These are phyloP conservation scores for Hygrophorus pudorinus DNA, from an alignment of 768 basidiomycete genomes.

Conservation along the genomic window DNA sequence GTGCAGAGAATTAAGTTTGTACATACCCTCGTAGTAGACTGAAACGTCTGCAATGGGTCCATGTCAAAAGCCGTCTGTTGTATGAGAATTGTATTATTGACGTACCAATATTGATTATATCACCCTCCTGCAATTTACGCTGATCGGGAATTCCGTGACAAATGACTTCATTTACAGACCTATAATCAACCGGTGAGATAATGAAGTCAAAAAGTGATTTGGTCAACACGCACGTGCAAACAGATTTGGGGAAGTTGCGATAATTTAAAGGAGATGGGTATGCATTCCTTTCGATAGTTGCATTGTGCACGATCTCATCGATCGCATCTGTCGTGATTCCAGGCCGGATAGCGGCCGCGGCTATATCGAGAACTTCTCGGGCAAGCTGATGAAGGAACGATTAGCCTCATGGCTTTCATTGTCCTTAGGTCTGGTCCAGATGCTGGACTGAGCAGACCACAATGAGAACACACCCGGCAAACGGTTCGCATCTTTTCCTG, in stretches of 20 bases:
- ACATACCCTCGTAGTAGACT: conserved; percentile 64
- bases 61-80: conserved; percentile 6
- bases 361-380: conserved; percentile 88
- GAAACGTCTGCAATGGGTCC: conserved; percentile 49
- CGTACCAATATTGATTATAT: conserved; percentile 90
- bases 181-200: conserved; percentile 17
- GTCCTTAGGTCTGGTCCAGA: neutral
- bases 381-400: conserved; percentile 43
- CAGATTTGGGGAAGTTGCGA: conserved; percentile 84
- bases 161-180: conserved; percentile 90
- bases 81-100: conserved; percentile 8
- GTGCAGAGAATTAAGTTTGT: conserved; percentile 1
- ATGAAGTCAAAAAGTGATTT: neutral
- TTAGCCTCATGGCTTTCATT: neutral
- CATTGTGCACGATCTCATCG: conserved; percentile 89
- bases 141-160: conserved; percentile 96
- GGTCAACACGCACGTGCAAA: conserved; percentile 71
- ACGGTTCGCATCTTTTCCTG: conserved; percentile 84
- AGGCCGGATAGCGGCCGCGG: conserved; percentile 77
- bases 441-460: neutral
- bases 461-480: conserved; percentile 55
- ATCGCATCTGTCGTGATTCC: conserved; percentile 95
- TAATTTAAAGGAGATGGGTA: conserved; percentile 96
- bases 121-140: conserved; percentile 76
- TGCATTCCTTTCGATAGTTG: conserved; percentile 77